Percentiles rank a stretch among this genome's conserved stretches.
These are phyloP conservation scores for Tulasnella sp. DNA, from an alignment of 768 basidiomycete species.

Conservation along the genomic window DNA sequence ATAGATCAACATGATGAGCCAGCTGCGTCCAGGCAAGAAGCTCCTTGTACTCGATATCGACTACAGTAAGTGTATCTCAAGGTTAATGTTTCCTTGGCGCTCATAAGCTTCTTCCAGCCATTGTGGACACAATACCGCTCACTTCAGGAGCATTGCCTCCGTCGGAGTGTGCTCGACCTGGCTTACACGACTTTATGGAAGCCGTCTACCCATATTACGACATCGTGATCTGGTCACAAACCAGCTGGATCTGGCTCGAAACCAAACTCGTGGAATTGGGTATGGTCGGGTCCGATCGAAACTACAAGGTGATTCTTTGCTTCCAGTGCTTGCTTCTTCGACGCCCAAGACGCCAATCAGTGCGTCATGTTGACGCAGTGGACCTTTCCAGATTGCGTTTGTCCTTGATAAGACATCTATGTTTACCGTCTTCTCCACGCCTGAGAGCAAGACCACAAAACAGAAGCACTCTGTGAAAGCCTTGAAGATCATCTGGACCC, in stretches of 20 bases:
- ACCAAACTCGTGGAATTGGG: constrained; percentile 59
- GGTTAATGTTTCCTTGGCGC: constrained; percentile 9
- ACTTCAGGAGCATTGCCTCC: constrained; percentile 74
- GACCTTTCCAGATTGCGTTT: constrained; percentile 27
- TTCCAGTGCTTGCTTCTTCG: background rate
- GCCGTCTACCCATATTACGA: constrained; percentile 75
- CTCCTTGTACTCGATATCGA: constrained; percentile 82
- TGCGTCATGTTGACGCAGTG: constrained; percentile 6
- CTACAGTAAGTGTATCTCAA: constrained; percentile 48
- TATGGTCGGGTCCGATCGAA: constrained; percentile 60
- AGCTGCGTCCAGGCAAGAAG: constrained; percentile 64
- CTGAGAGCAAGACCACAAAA: constrained; percentile 46
- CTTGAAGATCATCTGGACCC: constrained; percentile 78
- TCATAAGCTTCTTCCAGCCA: constrained; percentile 37
- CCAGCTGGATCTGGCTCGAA: constrained; percentile 19
- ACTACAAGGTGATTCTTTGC: constrained; percentile 55
- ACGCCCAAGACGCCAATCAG: background rate
- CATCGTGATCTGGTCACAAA: constrained; percentile 70
- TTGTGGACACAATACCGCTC: constrained; percentile 74
- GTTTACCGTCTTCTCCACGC: constrained; percentile 75
- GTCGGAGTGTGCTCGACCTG: constrained; percentile 70
- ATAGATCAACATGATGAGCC: constrained; percentile 52
- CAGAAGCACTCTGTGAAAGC: constrained; percentile 77
- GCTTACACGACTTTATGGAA: constrained; percentile 75
- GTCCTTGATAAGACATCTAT: constrained; percentile 81